These are phyloP conservation scores for Bombardia bombarda DNA, from an alignment of 495 filamentous ascomycete species.

Conservation along the genomic window DNA sequence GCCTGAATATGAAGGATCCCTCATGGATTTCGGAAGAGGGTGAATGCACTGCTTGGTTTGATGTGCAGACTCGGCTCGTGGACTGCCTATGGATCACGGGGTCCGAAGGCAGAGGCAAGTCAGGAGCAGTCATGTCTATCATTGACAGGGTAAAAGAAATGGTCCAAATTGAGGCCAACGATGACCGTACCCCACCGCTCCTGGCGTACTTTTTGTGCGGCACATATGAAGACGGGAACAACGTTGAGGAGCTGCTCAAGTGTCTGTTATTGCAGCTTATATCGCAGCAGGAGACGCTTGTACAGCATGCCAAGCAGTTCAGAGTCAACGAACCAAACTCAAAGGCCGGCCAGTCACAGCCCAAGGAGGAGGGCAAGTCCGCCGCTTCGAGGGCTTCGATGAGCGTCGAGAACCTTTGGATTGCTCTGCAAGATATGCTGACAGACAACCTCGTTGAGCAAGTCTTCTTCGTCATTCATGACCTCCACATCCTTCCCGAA, in stretches of 20 bases:
- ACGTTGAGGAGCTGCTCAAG: conserved; percentile 31
- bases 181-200: conserved; percentile 15
- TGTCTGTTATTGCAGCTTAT: conserved; percentile 28
- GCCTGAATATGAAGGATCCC: background rate
- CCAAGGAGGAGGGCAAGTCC: conserved; percentile 15
- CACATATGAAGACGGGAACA: conserved; percentile 17
- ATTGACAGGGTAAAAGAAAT: conserved; percentile 21
- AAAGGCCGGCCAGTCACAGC: too few species aligned
- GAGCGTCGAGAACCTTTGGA: conserved; percentile 29
- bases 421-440: conserved; percentile 26
- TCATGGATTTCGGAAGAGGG: background rate
- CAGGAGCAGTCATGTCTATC: conserved; percentile 24
- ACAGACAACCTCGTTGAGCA: conserved; percentile 23
- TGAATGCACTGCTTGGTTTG: background rate
- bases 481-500: conserved; percentile 19
- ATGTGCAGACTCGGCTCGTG: background rate
- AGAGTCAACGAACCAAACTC: too few species aligned
- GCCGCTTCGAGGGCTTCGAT: conserved; percentile 5
- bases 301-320: conserved; percentile 27
- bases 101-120: conserved; percentile 30
- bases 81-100: conserved; percentile 29
- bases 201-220: conserved; percentile 33
- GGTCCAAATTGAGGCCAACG: background rate
- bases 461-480: conserved; percentile 31
- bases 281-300: conserved; percentile 23